A percentile compares a stretch with the other conserved stretches of the same genome.
phyloP scores from a whole-genome alignment of 2,329 filamentous ascomycete species.

The Colletotrichum truncatum region DNA sequence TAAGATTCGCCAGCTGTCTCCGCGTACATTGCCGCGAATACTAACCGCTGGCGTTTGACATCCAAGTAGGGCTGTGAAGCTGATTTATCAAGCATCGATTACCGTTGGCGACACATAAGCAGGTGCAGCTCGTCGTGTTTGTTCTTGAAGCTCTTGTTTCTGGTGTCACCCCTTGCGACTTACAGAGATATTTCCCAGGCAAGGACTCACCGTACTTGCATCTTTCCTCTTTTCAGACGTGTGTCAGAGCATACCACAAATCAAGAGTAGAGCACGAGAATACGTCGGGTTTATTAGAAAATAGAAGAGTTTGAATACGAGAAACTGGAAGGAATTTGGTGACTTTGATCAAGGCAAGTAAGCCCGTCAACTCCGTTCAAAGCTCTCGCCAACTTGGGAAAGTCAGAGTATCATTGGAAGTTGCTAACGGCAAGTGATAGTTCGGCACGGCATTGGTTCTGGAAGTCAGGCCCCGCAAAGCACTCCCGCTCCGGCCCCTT shows the following conservation, averaged over 20 bases:
- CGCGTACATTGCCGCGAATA: no score
- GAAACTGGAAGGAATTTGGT: neutral
- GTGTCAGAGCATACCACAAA: neutral
- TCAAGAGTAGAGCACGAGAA: neutral
- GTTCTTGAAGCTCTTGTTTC: no score
- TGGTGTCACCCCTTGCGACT: neutral
- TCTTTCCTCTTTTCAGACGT: neutral
- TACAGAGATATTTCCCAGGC: neutral
- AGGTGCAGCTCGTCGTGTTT: no score
- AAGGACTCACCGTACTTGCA: neutral
- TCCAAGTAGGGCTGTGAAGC: no score
- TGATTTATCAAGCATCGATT: no score
- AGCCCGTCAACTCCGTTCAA: neutral
- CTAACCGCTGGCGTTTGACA: no score
- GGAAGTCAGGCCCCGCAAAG: neutral
- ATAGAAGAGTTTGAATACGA: neutral
- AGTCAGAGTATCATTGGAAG: neutral
- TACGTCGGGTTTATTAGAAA: neutral
- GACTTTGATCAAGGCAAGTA: neutral
- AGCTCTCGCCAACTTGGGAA: neutral
- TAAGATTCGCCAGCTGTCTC: no score
- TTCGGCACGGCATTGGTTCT: neutral
- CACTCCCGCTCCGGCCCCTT: neutral
- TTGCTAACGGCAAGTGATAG: constrained; percentile 8
- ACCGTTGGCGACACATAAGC: no score